Base-by-base conservation (phyloP, 345 rosid genomes). In the Aquilaria sinensis region DNA sequence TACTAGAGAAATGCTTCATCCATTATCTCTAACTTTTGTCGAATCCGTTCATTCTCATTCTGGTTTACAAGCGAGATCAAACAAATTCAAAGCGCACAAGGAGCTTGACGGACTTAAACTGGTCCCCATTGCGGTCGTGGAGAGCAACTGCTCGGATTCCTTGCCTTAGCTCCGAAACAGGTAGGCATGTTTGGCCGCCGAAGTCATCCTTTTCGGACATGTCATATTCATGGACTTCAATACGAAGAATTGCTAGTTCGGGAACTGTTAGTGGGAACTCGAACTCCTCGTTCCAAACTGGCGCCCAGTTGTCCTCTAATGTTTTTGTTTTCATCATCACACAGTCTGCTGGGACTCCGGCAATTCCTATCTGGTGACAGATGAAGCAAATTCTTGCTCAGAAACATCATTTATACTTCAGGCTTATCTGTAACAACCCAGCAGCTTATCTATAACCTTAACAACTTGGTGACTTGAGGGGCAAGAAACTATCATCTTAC, bases 261-360 rank as follows among this genome's bases (percentile, higher is more conserved):
- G 98, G 98, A 66, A 92, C 88, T 6, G 94, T 87, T 13, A 92
- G 69, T 10, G 91, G 94, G 65, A 90, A 92, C 82, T 78, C 94
- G 16, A 92, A 90, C 14, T 73, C 87, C 76, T 92, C 97, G 1
- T 81, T 75, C 97, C 97, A 92, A 52, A 62, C 64, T 15, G 97
- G 98, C 63, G 71, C 65, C 97, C 98, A 92, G 15, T 77, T 65
- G 70, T 92, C 97, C 66, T 90, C 97, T 31, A 87, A 47, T 5
- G 75, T 67, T 72, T 70, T 90, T 13, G 97, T 85, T 76, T 90
- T 90, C 79, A 72, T 92, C 96, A 81, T 92, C 30, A 71, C 33
- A 4, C 66, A 71, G 72, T 92, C 98, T 9, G 82, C 96, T 1
- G 82, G 81, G 31, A 89, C 96, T 68, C 98, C 98, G 23, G 88